Evolutionary conservation across 2,329 filamentous ascomycete genomes (phyloP).

Genomic region (Colletotrichum tabaci): DNA sequence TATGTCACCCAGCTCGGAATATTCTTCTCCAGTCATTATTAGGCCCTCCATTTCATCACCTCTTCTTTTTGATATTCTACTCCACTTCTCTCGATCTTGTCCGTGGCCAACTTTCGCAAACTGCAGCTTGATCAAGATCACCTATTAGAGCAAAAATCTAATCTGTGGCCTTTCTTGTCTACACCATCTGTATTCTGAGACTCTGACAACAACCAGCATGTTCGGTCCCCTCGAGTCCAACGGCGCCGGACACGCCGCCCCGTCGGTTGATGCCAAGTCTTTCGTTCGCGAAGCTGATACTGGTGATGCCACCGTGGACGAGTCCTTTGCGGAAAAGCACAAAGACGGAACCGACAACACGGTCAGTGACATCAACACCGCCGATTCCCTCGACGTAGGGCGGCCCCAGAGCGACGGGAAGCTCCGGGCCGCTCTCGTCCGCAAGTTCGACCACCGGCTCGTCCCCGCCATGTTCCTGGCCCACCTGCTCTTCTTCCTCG

Average conservation of each 20-base stretch:
- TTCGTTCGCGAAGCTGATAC: background rate
- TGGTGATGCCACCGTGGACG: background rate
- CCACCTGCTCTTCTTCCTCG: constrained; percentile 41
- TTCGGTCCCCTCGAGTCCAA: background rate
- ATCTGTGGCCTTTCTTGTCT: too few species aligned
- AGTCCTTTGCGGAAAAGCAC: constrained; percentile 1
- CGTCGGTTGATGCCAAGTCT: background rate
- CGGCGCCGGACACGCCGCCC: background rate
- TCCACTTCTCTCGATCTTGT: background rate
- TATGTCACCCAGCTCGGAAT: background rate
- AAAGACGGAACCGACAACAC: background rate
- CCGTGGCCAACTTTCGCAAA: background rate
- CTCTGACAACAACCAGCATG: background rate
- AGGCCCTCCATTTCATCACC: background rate
- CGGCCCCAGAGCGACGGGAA: background rate
- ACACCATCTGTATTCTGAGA: too few species aligned
- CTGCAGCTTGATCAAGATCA: background rate
- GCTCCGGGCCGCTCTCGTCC: constrained; percentile 14
- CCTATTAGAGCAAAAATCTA: too few species aligned
- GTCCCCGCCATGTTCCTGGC: constrained; percentile 39
- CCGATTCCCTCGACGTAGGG: background rate
- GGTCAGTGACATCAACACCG: background rate
- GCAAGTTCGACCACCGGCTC: constrained; percentile 40
- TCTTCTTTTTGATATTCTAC: fast-evolving
- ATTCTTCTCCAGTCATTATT: background rate